Percentiles rank a stretch among this genome's conserved stretches.
phyloP scores from a whole-genome alignment of 129 eudicot genomes.

The Centella asiatica region DNA sequence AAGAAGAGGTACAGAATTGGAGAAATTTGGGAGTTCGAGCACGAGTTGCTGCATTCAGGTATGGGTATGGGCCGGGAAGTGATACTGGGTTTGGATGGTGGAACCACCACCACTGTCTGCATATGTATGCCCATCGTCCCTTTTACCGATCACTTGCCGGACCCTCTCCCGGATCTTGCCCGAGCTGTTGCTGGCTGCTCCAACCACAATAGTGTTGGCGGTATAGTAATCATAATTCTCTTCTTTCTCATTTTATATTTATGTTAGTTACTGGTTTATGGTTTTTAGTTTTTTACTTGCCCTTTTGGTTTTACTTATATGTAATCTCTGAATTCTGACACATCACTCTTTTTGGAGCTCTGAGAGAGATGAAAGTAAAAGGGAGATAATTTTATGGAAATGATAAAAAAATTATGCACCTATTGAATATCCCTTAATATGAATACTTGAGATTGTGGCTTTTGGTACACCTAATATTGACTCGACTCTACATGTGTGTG shows the following conservation, averaged over 20 bases:
- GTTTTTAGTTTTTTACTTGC: background rate
- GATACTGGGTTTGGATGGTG: constrained; percentile 77
- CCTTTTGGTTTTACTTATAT: background rate
- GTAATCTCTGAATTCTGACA: background rate
- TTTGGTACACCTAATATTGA: too few relatives aligned
- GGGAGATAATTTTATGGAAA: background rate
- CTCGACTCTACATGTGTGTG: too few relatives aligned
- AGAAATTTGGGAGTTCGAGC: constrained; percentile 66
- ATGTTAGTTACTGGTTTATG: background rate
- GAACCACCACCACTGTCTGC: constrained; percentile 67
- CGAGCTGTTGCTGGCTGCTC: constrained; percentile 98
- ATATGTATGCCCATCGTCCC: constrained; percentile 59
- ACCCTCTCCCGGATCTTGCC: constrained; percentile 60
- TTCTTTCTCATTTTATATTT: background rate
- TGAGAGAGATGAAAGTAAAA: background rate
- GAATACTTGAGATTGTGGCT: too few relatives aligned
- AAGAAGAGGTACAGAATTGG: constrained; percentile 59
- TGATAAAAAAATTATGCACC: background rate
- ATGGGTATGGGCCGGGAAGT: constrained; percentile 28
- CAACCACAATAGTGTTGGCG: constrained; percentile 92
- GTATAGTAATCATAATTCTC: constrained; percentile 13
- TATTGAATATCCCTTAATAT: background rate
- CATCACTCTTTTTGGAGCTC: background rate
- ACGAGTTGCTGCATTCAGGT: constrained; percentile 16
- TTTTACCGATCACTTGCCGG: constrained; percentile 35